These are phyloP conservation scores for Arachis stenosperma DNA, from an alignment of 306 rosid species.

Conservation along the genomic window DNA sequence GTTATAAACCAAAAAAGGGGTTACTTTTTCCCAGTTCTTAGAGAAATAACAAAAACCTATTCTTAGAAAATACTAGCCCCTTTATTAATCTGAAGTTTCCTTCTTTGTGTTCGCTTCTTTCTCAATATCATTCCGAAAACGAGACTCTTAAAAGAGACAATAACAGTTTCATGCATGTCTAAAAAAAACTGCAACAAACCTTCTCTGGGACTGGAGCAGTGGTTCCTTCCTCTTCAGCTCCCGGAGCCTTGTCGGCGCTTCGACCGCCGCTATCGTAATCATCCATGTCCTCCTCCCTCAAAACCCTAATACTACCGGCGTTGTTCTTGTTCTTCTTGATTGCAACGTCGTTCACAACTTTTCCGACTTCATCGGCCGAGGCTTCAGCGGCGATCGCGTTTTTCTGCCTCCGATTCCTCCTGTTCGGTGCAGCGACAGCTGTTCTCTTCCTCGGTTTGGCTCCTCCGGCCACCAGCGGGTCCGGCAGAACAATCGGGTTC, in stretches of 20 bases:
- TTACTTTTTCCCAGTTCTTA: neutral
- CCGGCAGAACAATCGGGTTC: slow-evolving; percentile 39
- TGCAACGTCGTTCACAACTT: slow-evolving; percentile 20
- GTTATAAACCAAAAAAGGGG: slow-evolving; percentile 31
- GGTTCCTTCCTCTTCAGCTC: slow-evolving; percentile 71
- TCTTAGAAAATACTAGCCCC: neutral
- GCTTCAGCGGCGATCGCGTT: slow-evolving; percentile 40
- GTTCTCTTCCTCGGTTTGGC: slow-evolving; percentile 39
- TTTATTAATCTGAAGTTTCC: no score
- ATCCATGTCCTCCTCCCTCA: slow-evolving; percentile 63
- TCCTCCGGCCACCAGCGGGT: slow-evolving; percentile 34
- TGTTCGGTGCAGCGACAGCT: slow-evolving; percentile 13
- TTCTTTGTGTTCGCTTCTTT: no score
- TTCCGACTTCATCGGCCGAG: slow-evolving; percentile 24
- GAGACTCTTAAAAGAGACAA: no score
- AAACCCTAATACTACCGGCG: slow-evolving; percentile 39
- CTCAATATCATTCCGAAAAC: no score
- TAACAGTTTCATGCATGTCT: slow-evolving; percentile 9
- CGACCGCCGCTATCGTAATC: slow-evolving; percentile 78
- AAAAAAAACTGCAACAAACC: slow-evolving; percentile 46
- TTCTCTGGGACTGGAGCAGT: slow-evolving; percentile 84
- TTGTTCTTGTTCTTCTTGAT: neutral
- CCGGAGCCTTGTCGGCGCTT: slow-evolving; percentile 70
- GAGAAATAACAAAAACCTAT: neutral
- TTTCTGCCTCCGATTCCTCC: slow-evolving; percentile 38